Base-by-base conservation (phyloP, 192 early-diverging fungal genomes). In the Coemansia sp. region DNA sequence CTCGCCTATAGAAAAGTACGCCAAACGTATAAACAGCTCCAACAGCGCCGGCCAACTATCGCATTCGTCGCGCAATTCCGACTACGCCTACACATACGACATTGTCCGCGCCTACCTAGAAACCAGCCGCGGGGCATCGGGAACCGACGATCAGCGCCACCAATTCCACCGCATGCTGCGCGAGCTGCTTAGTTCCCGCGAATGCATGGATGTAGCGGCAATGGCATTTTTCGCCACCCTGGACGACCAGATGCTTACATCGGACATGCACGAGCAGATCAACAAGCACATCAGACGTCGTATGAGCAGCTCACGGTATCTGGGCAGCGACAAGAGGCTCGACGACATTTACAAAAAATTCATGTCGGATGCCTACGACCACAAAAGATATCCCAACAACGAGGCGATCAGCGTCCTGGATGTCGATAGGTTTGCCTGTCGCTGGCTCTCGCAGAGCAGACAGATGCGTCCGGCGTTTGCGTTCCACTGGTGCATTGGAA, bases 341-440 rank as follows among this genome's bases (percentile, higher is more conserved):
- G 68, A 70, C n/a, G 62, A 64, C 24, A 32, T 61, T 19, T 70
- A 70, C 22, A 35, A 49, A 8, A 61, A 60, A 32, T 70, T 64
- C 27, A 29, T 55, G 9, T 46, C 51, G 2, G 68, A 70, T 23
- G 52, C 62, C 3, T 47, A 55, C 7, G 14, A 46, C 1, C 61
- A 54, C 39, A 58, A 60, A 52, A 20, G 28, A 3, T 16, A 23
- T 32, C 19, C 56, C n/a, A 24, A 22, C 28, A 53, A 28, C 23
- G 45, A 59, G 20, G 56, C 46, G 6, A 50, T 64, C 25, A 70
- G 68, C 14, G 62, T 64, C 13, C 50, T 70, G 14, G 68, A 70
- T 23, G 52, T 58, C 10, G 24, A 54, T 25, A 34, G 62, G 6
- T 70, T 70, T 60, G 68, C 62, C n/a, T 42, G 62, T 30, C 57